A percentile compares a stretch with the other conserved stretches of the same genome.
Evolutionary conservation across 2,329 filamentous ascomycete species (phyloP).

Genomic region (Colletotrichum cordylinicola): DNA sequence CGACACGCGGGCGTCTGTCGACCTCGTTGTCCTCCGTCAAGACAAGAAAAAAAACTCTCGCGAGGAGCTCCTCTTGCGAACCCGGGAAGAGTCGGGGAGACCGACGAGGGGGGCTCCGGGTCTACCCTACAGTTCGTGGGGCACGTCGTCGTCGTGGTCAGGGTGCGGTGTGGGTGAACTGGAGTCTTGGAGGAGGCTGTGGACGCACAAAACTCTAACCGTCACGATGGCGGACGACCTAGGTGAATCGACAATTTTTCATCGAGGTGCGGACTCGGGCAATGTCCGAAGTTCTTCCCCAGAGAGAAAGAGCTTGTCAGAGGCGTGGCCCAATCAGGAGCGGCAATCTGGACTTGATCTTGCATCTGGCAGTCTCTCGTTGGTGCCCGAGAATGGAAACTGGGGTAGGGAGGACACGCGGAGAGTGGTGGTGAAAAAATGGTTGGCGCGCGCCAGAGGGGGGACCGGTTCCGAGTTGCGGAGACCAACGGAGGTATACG

Average conservation of each 20-base stretch:
- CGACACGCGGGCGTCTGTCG: neutral
- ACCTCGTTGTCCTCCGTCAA: neutral
- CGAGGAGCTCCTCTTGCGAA: neutral
- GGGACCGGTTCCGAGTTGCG: slow-evolving; percentile 6
- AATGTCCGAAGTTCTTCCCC: slow-evolving; percentile 15
- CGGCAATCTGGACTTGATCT: slow-evolving; percentile 4
- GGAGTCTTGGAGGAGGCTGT: slow-evolving; percentile 1
- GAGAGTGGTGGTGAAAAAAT: neutral
- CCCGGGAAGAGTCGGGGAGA: slow-evolving; percentile 8
- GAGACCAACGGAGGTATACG: slow-evolving; percentile 18
- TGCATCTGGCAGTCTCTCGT: slow-evolving; percentile 14
- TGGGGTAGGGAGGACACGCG: neutral
- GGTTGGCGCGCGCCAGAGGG: slow-evolving; percentile 5
- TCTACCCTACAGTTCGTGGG: slow-evolving; percentile 1
- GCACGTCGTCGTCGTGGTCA: neutral
- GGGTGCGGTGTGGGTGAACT: slow-evolving; percentile 2
- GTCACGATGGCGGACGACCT: neutral
- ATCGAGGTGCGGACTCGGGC: slow-evolving; percentile 5
- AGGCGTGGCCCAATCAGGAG: neutral
- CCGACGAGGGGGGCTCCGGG: neutral
- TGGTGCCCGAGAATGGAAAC: slow-evolving; percentile 14
- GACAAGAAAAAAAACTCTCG: neutral
- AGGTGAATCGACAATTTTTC: neutral
- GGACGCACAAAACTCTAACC: slow-evolving; percentile 15
- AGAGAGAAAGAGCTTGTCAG: neutral